Base-by-base conservation (phyloP, 352 stramenopile genomes). In the Pythium scleroteichum region DNA sequence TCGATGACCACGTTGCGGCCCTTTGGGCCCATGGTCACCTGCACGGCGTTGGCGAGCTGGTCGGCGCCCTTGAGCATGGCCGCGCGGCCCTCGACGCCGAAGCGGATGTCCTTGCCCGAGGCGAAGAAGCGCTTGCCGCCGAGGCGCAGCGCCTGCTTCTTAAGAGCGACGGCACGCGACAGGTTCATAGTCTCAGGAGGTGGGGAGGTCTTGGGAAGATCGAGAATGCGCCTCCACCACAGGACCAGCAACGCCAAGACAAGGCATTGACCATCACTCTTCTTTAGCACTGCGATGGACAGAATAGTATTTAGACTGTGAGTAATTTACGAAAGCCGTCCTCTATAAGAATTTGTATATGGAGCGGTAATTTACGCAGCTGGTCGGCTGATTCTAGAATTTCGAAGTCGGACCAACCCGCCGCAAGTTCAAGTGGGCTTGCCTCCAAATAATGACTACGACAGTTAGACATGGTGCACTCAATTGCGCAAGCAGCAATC, bases 1-100 rank as follows among this genome's bases (percentile, higher is more conserved):
- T 99, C 96, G 69, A 99, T 98, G 53, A 99, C 97, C 33, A 98
- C 98, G 84, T 99, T 99, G 64, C 98, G 95, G 71, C 98, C 98
- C 83, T 99, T 99, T 32, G 98, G 98, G 53, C 98, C 98, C 68
- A 99, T 89, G 41, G 98, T 99, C 49, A 99, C 97, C 82, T 99
- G 96, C 57, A 99, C 98, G 64, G 97, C 97, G 83, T 99, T 98
- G 16, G 97, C 97, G 57, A 99, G 84, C 68, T 98, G 85, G 82
- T 99, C 94, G 3, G 99, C 98, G 66, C 98, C 98, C 60, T 92
- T 97, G 48, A 99, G 87, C 97, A 99, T 99, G 50, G 95, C 85
- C 41, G 97, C 96, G 50, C 97, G 90, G 62, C 97, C 97, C 62
- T 97, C 97, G 26, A 99, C 96, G 50, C 98, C 97, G 77, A 99